Evolutionary conservation across 768 basidiomycete genomes (phyloP).

Genomic region (Hydnomerulius pinastri): DNA sequence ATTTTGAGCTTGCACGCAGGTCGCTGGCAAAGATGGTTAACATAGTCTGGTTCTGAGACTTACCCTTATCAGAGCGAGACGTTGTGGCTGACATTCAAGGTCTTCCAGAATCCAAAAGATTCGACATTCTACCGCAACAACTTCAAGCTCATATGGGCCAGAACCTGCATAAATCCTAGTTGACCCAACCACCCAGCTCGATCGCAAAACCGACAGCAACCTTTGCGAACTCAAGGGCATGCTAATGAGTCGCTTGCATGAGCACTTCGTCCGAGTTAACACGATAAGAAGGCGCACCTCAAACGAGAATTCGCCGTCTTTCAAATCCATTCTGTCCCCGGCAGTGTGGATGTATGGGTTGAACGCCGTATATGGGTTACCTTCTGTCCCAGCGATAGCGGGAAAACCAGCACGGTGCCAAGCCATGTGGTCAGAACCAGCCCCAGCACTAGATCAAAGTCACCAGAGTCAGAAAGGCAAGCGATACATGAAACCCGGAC

Average conservation of each 20-base stretch:
- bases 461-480: neutral
- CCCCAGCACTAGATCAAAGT: slow-evolving; percentile 33
- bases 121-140: no score
- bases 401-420: slow-evolving; percentile 47
- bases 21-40: no score
- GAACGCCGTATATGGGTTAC: slow-evolving; percentile 38
- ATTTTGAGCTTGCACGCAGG: no score
- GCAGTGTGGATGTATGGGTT: slow-evolving; percentile 47
- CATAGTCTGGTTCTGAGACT: no score
- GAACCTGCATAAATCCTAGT: slow-evolving; percentile 6
- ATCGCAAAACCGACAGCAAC: slow-evolving; percentile 58
- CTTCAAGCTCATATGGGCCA: no score
- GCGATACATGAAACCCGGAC: neutral
- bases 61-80: no score
- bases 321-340: slow-evolving; percentile 21
- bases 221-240: slow-evolving; percentile 63
- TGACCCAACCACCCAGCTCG: slow-evolving; percentile 40
- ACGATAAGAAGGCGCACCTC: slow-evolving; percentile 20
- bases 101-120: no score
- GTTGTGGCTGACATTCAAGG: no score
- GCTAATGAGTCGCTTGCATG: slow-evolving; percentile 42
- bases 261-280: neutral
- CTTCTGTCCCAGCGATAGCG: slow-evolving; percentile 45
- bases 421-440: slow-evolving; percentile 49
- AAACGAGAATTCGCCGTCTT: slow-evolving; percentile 44